phyloP scores from a whole-genome alignment of 192 early-diverging fungal species.

The Mortierella antarctica region DNA sequence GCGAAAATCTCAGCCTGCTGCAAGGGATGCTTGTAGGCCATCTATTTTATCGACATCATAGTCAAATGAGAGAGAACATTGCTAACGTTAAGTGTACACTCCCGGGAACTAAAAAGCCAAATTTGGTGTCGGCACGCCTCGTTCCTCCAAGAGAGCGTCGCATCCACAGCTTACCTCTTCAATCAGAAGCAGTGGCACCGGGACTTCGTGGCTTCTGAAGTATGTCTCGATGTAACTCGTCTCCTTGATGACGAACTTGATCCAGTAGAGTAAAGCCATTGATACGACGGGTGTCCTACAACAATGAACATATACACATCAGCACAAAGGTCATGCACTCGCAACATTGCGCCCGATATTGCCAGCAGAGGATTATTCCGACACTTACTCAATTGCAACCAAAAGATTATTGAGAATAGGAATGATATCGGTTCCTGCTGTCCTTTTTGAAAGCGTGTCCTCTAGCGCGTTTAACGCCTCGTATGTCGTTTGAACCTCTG shows the following conservation, averaged over 20 bases:
- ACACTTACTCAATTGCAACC: slow-evolving; percentile 56
- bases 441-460: slow-evolving; percentile 52
- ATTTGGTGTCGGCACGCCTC: no score
- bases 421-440: slow-evolving; percentile 54
- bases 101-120: background rate
- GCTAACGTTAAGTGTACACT: background rate
- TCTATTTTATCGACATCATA: slow-evolving; percentile 26
- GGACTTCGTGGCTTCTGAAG: slow-evolving; percentile 70
- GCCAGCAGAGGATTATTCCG: background rate
- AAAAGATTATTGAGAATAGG: slow-evolving; percentile 54
- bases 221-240: slow-evolving; percentile 78
- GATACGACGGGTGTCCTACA: slow-evolving; percentile 64
- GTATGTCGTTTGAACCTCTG: slow-evolving; percentile 49
- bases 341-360: background rate
- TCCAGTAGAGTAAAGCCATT: slow-evolving; percentile 71
- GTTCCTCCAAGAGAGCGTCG: background rate
- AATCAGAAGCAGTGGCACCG: slow-evolving; percentile 70
- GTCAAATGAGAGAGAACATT: background rate
- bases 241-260: slow-evolving; percentile 68
- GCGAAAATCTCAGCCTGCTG: slow-evolving; percentile 73
- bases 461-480: slow-evolving; percentile 48
- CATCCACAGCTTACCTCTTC: slow-evolving; percentile 63
- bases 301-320: background rate
- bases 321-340: background rate
- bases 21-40: slow-evolving; percentile 76